A percentile compares a stretch with the other conserved stretches of the same genome.
Conservation (phyloP, 1,284 basidiomycete species). For the Sanguinoderma infundibulare region DNA sequence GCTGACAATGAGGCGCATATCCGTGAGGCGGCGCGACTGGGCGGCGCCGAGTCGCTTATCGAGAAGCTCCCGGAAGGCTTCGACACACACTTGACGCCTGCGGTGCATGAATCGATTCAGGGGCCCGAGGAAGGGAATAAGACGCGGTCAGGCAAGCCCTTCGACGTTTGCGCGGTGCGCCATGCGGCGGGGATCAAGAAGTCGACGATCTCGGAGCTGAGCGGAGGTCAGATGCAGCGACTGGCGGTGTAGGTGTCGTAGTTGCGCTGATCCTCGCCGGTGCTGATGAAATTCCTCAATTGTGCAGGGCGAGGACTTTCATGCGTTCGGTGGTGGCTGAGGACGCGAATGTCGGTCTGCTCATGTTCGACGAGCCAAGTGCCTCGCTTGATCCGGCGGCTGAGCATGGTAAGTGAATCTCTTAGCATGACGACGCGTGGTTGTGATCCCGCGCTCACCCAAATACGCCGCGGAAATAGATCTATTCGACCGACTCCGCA, state of each 20-base stretch:
- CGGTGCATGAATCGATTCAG: conserved; percentile 68
- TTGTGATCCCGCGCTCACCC: neutral
- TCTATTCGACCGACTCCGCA: conserved; percentile 56
- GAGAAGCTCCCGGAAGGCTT: conserved; percentile 66
- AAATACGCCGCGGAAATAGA: conserved; percentile 41
- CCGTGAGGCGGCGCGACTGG: conserved; percentile 64
- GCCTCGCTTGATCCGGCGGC: conserved; percentile 49
- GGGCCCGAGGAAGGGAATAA: conserved; percentile 63
- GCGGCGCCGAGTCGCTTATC: conserved; percentile 70
- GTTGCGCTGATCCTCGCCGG: neutral
- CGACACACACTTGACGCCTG: conserved; percentile 72
- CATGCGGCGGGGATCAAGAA: conserved; percentile 45
- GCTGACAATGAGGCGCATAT: conserved; percentile 56
- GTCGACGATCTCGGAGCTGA: conserved; percentile 43
- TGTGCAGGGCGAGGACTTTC: neutral
- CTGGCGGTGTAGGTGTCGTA: neutral
- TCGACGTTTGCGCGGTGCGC: conserved; percentile 57
- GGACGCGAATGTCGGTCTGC: neutral
- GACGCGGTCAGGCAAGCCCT: conserved; percentile 60
- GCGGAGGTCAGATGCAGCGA: conserved; percentile 72
- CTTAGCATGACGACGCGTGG: neutral
- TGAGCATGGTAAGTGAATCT: conserved; percentile 60
- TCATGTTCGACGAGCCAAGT: neutral
- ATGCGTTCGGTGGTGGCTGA: neutral
- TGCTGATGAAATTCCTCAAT: neutral